Conservation (phyloP, 208 protist species). For the Leishmania major region DNA sequence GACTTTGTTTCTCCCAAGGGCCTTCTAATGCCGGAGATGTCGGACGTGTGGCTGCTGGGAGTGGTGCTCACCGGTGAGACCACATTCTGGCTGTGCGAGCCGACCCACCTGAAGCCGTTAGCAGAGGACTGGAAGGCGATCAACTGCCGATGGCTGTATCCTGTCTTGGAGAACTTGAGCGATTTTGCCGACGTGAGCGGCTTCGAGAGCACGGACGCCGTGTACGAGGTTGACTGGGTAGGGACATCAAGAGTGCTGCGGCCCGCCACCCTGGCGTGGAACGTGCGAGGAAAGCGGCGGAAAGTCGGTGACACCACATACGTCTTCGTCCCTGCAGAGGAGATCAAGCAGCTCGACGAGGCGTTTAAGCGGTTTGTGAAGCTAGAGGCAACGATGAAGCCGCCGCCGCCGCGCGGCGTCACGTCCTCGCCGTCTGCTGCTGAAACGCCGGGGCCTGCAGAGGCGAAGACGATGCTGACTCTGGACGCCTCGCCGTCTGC, state of each 20-base stretch:
- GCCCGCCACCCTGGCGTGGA: constrained; percentile 59
- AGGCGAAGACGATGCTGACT: not conserved
- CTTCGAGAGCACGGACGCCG: constrained; percentile 52
- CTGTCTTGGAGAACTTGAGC: constrained; percentile 44
- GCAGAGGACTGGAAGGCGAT: constrained; percentile 55
- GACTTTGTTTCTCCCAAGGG: not conserved
- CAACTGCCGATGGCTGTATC: constrained; percentile 80
- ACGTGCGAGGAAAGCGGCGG: constrained; percentile 58
- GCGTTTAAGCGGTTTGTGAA: constrained; percentile 62
- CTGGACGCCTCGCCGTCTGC: not conserved
- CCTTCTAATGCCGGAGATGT: constrained; percentile 26
- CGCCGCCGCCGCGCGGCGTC: not conserved
- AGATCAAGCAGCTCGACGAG: constrained; percentile 62
- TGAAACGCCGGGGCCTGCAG: not conserved
- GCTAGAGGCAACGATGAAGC: constrained; percentile 42
- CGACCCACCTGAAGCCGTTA: constrained; percentile 43
- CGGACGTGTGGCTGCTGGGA: constrained; percentile 58
- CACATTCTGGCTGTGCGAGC: constrained; percentile 80
- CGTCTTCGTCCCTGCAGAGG: constrained; percentile 60
- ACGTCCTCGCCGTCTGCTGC: not conserved
- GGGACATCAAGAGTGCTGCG: constrained; percentile 55
- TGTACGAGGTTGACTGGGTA: constrained; percentile 61
- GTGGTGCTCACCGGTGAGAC: constrained; percentile 79
- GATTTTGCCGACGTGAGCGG: constrained; percentile 47
- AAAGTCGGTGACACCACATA: constrained; percentile 41